Base-by-base conservation (phyloP, 371 early-diverging fungal species). In the Pancytospora epiphaga region DNA sequence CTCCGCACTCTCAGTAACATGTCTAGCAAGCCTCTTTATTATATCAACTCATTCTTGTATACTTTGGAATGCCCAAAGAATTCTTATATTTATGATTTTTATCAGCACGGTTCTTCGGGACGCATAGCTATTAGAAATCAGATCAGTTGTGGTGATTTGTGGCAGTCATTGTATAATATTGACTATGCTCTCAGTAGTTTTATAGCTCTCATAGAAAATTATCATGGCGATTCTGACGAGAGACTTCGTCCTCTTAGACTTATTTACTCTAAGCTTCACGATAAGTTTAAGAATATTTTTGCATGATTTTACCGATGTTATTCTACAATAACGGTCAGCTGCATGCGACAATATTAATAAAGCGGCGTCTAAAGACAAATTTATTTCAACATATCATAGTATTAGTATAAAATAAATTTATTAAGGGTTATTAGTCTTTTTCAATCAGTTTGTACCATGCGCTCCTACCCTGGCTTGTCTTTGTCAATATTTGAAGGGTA, bases 11-110 rank as follows among this genome's bases (percentile, higher is more conserved):
- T 77, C 34, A 61, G 69, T 38, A n/a, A 39, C 0, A 29, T 50
- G 51, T 37, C 27, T 32, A 19, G 18, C 3, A 22, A 15, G 47
- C 67, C 71, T 0, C 50, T 70, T 0, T 43, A 40, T 3, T 58
- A 12, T 1, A 40, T 73, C 1, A 34, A 60, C 1, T 77, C 77
- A 30, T 67, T 74, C 27, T 37, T 71, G 22, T 39, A 65, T 32
- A 22, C 61, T 38, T 19, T 37, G 1, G 56, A 70, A 30, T 51
- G 22, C 18, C 9, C 38, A 22, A 79, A 79, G 61, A 81, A 77
- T 62, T 67, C 70, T 2, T 81, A 81, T 62, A 66, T 79, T 39
- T 56, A 76, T 25, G 72, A 76, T 43, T 81, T 77, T 64, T 81
- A 74, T 67, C 34, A 4, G 3, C 70, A 75, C 36, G 76, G 69